Evolutionary conservation across 1,139 yeast genomes (phyloP), one percentile per base, ranked within the genome.

Genomic region (Saccharomycopsis hybrid): DNA sequence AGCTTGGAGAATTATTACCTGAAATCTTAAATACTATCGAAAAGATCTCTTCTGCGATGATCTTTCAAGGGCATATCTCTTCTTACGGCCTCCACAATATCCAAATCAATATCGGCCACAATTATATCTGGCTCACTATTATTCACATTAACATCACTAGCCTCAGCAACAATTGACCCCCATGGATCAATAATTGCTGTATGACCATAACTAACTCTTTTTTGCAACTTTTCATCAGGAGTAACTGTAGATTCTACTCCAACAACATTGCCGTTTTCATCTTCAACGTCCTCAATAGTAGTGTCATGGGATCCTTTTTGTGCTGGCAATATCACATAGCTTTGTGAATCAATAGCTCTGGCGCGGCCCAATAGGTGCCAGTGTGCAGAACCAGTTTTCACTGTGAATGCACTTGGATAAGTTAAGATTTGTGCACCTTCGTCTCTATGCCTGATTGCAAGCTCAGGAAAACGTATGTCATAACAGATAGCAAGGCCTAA

Each of bases 351-450:
- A 29, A 92, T 74, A 1, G 97, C 97, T 45, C 97, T 70, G 0
- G 95, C 82, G 40, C 79, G 72, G 1, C 89, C 96, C 51, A 92
- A 68, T 1, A 76, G 65, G 54, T 82, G 80, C 96, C 97, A 92
- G 61, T 92, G 97, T 0, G 92, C 92, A 52, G 78, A 79, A 1
- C 98, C 97, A 0, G 97, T 92, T 59, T 82, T 79, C 60, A 85
- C 78, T 0, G 97, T 90, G 69, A 94, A 92, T 0, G 97, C 97
- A 39, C 95, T 83, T 0, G 98, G 97, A 59, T 71, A 92, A 1
- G 90, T 76, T 31, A 92, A 60, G 33, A 92, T 68, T 52, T 88
- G 76, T 0, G 97, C 96, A 1, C 97, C 97, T 42, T 70, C 60
- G 27, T 77, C 63, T 41, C 96, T 71, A 41, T 87, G 69, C 43